These are phyloP conservation scores for Gigaspora rosea DNA, from an alignment of 192 early-diverging fungal genomes.

Conservation along the genomic window DNA sequence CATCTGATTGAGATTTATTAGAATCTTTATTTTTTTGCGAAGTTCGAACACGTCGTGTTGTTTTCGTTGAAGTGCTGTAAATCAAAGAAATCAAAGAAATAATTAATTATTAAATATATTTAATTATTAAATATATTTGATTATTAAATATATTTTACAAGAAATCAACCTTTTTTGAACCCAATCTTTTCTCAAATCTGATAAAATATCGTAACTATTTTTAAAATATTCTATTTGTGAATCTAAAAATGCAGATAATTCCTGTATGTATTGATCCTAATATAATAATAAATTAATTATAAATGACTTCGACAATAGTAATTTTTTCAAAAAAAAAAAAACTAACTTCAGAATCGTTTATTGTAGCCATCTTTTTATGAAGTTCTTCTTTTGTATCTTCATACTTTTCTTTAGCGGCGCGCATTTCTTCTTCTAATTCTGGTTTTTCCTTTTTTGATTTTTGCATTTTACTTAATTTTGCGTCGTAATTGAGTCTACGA, in stretches of 20 bases:
- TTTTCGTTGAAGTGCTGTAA: too few species aligned
- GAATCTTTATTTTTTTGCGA: neutral
- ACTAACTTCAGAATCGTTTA: constrained; percentile 83
- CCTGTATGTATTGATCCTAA: constrained; percentile 40
- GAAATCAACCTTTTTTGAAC: neutral
- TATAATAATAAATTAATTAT: neutral
- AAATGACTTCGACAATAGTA: too few species aligned
- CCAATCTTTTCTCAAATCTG: constrained; percentile 18
- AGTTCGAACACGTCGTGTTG: neutral
- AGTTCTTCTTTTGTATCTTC: constrained; percentile 86
- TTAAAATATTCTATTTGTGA: constrained; percentile 36
- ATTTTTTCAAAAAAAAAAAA: neutral
- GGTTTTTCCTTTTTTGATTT: constrained; percentile 90
- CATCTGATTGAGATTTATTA: constrained; percentile 11
- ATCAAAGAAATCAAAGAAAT: too few species aligned
- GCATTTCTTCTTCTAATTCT: constrained; percentile 88
- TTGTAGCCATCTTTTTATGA: constrained; percentile 73
- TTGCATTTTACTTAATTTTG: constrained; percentile 84
- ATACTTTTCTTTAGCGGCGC: constrained; percentile 88
- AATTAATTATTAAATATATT: too few species aligned
- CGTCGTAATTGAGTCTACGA: constrained; percentile 90
- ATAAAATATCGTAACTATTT: constrained; percentile 18
- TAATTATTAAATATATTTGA: too few species aligned
- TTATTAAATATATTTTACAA: too few species aligned
- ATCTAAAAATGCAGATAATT: constrained; percentile 36